Conservation (phyloP, 108 stramenopile genomes). For the Conticribra weissflogii region DNA sequence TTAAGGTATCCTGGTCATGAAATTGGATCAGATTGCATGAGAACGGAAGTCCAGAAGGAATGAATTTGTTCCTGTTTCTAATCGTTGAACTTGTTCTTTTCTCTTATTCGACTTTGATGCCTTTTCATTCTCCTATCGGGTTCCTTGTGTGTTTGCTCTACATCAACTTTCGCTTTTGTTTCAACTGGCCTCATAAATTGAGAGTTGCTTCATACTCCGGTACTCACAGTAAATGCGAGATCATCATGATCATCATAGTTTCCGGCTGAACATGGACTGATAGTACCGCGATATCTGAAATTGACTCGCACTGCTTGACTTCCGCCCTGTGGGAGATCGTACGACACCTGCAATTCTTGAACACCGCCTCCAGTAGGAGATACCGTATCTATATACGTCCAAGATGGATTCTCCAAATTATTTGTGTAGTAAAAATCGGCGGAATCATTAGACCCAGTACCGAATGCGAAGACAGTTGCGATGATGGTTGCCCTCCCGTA, state of each 20-base stretch:
- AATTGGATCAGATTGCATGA: too few species aligned
- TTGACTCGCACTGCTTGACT: slow-evolving; percentile 15
- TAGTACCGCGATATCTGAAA: neutral
- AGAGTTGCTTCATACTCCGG: neutral
- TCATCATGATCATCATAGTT: neutral
- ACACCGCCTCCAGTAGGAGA: neutral
- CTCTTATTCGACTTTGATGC: neutral
- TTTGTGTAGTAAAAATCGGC: slow-evolving; percentile 14
- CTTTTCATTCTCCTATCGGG: neutral
- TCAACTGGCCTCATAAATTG: neutral
- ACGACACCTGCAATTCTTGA: neutral
- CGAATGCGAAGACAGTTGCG: slow-evolving; percentile 10
- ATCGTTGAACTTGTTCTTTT: neutral
- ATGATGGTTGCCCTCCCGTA: neutral
- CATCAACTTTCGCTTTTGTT: neutral
- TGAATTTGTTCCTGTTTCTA: too few species aligned
- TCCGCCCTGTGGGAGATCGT: slow-evolving; percentile 6
- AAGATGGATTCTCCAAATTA: neutral
- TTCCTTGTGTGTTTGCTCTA: neutral
- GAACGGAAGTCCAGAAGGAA: too few species aligned
- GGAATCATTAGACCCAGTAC: neutral
- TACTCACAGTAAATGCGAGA: neutral
- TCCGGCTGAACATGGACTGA: neutral
- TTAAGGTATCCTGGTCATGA: too few species aligned
- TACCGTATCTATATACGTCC: slow-evolving; percentile 7